Conservation (phyloP, 805 yeast species). For the Ogataea zsoltii region DNA sequence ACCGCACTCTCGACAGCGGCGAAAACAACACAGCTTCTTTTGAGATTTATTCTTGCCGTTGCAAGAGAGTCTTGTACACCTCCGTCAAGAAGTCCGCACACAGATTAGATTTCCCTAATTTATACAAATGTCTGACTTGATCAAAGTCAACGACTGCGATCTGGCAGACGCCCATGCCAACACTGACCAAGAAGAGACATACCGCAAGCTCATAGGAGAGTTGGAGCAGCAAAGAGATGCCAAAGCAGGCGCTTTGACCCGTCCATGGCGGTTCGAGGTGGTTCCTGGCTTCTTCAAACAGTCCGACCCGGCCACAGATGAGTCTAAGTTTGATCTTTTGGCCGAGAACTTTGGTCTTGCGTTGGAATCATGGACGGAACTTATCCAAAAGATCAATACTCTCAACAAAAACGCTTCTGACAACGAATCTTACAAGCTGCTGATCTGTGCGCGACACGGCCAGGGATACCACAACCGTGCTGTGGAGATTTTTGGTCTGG, state of each 20-base stretch:
- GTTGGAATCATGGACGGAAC: constrained; percentile 41
- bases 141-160: constrained; percentile 28
- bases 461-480: constrained; percentile 67
- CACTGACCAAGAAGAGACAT: constrained; percentile 19
- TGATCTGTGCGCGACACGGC: constrained; percentile 66
- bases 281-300: constrained; percentile 54
- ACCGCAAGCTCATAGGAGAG: constrained; percentile 10
- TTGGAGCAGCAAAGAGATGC: constrained; percentile 25
- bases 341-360: constrained; percentile 45
- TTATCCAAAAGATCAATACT: constrained; percentile 33
- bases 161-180: constrained; percentile 30
- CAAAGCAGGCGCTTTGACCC: constrained; percentile 26
- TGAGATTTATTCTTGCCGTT: too few relatives aligned
- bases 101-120: too few relatives aligned
- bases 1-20: too few relatives aligned
- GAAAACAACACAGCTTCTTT: too few relatives aligned
- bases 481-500: constrained; percentile 53
- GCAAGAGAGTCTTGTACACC: too few relatives aligned
- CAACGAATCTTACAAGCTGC: constrained; percentile 47
- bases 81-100: too few relatives aligned
- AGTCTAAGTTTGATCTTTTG: constrained; percentile 44
- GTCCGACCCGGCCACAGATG: constrained; percentile 44
- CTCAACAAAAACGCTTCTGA: constrained; percentile 38
- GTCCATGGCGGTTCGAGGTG: constrained; percentile 49
- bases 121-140: constrained; percentile 22